phyloP scores from a whole-genome alignment of 2,329 filamentous ascomycete genomes.

The Colletotrichum sp. region DNA sequence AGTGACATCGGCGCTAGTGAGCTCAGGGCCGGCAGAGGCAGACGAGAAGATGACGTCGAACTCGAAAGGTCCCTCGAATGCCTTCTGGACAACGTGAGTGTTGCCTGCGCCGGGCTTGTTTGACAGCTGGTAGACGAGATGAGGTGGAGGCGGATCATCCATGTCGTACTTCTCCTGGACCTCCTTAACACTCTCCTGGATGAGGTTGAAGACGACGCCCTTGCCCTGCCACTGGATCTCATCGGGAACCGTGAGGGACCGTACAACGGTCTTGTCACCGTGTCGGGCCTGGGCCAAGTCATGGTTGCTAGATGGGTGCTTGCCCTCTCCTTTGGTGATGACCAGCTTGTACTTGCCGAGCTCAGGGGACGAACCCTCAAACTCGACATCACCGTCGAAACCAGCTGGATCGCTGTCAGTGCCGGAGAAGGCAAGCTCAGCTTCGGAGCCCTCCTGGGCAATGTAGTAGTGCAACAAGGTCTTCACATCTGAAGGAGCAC shows the following conservation, averaged over 20 bases:
- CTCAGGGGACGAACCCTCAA: slow-evolving; percentile 72
- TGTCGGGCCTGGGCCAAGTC: slow-evolving; percentile 71
- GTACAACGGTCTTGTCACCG: slow-evolving; percentile 76
- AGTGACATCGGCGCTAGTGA: slow-evolving; percentile 69
- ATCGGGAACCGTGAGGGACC: slow-evolving; percentile 69
- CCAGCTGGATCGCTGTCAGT: slow-evolving; percentile 50
- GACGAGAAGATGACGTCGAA: slow-evolving; percentile 88
- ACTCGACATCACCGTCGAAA: slow-evolving; percentile 65
- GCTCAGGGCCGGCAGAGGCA: slow-evolving; percentile 53
- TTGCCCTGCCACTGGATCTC: slow-evolving; percentile 87
- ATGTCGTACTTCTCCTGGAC: slow-evolving; percentile 53
- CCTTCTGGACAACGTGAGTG: slow-evolving; percentile 86
- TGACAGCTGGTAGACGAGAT: slow-evolving; percentile 81
- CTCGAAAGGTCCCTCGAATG: slow-evolving; percentile 88
- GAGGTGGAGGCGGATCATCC: slow-evolving; percentile 78
- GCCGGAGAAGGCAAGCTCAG: slow-evolving; percentile 62
- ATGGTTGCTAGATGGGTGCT: slow-evolving; percentile 69
- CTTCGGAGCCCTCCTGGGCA: slow-evolving; percentile 76
- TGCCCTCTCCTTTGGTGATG: slow-evolving; percentile 72
- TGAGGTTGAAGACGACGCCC: slow-evolving; percentile 60
- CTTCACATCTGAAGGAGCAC: slow-evolving; percentile 70
- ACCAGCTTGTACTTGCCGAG: slow-evolving; percentile 83
- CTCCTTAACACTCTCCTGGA: slow-evolving; percentile 55
- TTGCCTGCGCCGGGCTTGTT: slow-evolving; percentile 77
- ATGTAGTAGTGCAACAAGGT: slow-evolving; percentile 85